Conservation (phyloP, 306 rosid genomes). For the Corylus heterophylla region DNA sequence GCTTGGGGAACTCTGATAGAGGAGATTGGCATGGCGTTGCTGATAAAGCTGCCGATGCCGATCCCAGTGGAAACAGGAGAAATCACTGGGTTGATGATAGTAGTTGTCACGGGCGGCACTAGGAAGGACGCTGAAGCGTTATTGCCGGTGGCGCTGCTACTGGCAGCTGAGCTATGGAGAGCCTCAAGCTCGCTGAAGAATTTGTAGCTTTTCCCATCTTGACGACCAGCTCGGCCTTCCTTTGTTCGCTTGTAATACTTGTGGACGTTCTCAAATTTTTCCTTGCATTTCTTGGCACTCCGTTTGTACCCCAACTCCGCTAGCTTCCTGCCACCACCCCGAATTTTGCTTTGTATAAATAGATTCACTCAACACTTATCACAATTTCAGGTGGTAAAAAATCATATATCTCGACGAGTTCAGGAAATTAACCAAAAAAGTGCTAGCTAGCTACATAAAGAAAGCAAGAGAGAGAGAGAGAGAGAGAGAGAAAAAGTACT, state of each 20-base stretch:
- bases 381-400: background rate
- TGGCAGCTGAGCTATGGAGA: slow-evolving; percentile 29
- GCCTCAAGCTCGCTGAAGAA: slow-evolving; percentile 54
- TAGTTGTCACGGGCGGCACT: background rate
- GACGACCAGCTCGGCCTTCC: slow-evolving; percentile 55
- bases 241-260: slow-evolving; percentile 52
- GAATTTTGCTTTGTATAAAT: background rate
- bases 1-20: slow-evolving; percentile 27
- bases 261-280: slow-evolving; percentile 52
- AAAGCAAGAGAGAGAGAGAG: background rate
- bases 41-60: slow-evolving; percentile 15
- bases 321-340: slow-evolving; percentile 39
- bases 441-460: background rate
- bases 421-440: background rate
- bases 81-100: background rate
- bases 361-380: background rate
- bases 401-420: background rate
- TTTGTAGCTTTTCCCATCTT: slow-evolving; percentile 53
- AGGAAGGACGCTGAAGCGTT: slow-evolving; percentile 10
- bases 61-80: slow-evolving; percentile 5
- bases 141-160: background rate
- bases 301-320: slow-evolving; percentile 41
- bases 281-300: slow-evolving; percentile 53
- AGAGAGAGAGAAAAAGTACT: no score
- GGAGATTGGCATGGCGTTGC: slow-evolving; percentile 45